Evolutionary conservation across 2,329 filamentous ascomycete genomes (phyloP).

Genomic region (Fusarium sp.): DNA sequence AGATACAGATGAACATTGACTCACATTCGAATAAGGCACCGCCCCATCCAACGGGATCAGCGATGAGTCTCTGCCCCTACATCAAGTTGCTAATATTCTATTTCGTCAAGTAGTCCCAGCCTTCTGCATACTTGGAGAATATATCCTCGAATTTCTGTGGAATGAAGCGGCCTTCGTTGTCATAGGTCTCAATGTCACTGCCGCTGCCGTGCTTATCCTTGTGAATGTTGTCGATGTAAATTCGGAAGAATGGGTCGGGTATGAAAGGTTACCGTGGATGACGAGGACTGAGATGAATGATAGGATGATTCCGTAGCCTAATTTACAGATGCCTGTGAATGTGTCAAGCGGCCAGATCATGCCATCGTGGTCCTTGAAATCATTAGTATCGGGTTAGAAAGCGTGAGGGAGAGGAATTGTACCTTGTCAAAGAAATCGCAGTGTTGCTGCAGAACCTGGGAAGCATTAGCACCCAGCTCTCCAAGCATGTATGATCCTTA

Average conservation of each 20-base stretch:
- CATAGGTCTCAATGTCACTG: neutral
- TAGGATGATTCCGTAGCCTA: neutral
- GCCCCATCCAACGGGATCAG: neutral
- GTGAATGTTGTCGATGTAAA: accelerated
- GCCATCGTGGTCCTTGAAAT: neutral
- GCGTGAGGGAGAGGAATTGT: accelerated
- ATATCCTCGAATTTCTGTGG: neutral
- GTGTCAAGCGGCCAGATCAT: neutral
- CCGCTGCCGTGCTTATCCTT: neutral
- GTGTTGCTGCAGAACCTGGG: neutral
- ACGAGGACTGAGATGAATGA: accelerated
- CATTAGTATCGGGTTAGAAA: accelerated
- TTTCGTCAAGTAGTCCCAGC: neutral
- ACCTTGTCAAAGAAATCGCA: neutral
- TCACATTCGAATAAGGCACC: neutral
- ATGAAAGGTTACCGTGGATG: neutral
- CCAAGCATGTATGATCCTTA: accelerated
- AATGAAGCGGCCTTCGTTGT: neutral
- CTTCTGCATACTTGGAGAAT: neutral
- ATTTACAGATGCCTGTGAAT: accelerated
- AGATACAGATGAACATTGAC: too few species aligned
- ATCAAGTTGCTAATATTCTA: neutral
- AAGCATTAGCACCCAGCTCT: accelerated
- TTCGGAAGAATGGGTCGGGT: accelerated
- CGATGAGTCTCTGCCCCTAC: accelerated